Conservation (phyloP, 1,139 yeast species). For the Kazachstania sp. region DNA sequence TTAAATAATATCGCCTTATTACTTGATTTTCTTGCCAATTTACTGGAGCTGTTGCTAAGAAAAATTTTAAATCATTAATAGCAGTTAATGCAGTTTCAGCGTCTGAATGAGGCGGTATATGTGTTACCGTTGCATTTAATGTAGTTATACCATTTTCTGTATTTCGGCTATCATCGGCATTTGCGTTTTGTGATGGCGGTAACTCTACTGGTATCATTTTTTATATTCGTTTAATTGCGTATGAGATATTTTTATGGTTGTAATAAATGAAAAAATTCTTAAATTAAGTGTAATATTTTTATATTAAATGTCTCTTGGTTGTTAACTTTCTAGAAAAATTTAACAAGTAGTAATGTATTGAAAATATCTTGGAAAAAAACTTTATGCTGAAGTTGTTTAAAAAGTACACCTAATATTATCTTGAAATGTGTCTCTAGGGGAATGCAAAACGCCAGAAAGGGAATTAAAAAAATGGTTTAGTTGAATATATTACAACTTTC, state of each 20-base stretch:
- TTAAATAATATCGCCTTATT: slow-evolving; percentile 72
- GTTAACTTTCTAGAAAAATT: too few species aligned
- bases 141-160: neutral
- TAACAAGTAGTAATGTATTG: too few species aligned
- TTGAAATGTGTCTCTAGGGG: too few species aligned
- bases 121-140: neutral
- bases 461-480: too few species aligned
- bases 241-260: neutral
- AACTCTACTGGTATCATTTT: neutral
- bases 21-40: slow-evolving; percentile 87
- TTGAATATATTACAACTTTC: too few species aligned
- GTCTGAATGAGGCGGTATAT: neutral
- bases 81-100: slow-evolving; percentile 35
- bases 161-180: neutral
- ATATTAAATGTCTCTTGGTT: too few species aligned
- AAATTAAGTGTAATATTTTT: neutral
- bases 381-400: too few species aligned
- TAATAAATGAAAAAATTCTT: neutral
- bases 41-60: slow-evolving; percentile 88
- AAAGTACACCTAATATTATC: too few species aligned
- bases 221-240: neutral
- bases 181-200: neutral
- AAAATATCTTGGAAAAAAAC: too few species aligned
- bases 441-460: too few species aligned
- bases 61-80: slow-evolving; percentile 71